phyloP scores from a whole-genome alignment of 1,139 yeast species.

The Pichia inconspicua region DNA sequence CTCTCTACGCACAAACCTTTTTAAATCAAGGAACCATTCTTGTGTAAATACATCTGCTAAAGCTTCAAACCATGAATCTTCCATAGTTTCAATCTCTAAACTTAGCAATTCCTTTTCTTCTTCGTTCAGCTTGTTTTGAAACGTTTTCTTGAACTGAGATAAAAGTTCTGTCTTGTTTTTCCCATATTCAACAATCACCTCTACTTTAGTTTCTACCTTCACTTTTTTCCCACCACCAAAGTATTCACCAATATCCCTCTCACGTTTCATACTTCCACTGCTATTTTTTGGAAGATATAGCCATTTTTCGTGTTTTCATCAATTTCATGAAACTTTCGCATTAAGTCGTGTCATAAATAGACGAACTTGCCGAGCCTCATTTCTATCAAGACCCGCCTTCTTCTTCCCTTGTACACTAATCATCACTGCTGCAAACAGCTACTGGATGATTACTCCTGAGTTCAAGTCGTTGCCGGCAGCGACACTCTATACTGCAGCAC shows the following conservation, averaged over 20 bases:
- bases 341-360: too few relatives aligned
- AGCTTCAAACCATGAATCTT: constrained; percentile 68
- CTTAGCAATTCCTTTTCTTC: constrained; percentile 50
- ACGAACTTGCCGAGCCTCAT: not conserved
- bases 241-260: not conserved
- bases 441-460: not conserved
- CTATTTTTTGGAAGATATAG: not conserved
- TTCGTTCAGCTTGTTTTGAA: constrained; percentile 45
- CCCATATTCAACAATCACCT: not conserved
- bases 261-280: not conserved
- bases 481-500: not conserved
- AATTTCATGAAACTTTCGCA: not conserved
- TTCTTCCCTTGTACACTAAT: not conserved
- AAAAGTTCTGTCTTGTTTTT: not conserved
- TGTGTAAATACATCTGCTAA: constrained; percentile 69
- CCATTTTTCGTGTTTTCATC: too few relatives aligned
- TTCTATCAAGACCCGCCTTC: not conserved
- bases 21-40: constrained; percentile 75
- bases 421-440: not conserved
- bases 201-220: not conserved
- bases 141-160: constrained; percentile 26
- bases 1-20: constrained; percentile 44
- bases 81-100: constrained; percentile 64
- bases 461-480: not conserved
- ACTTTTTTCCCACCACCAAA: not conserved